These are phyloP conservation scores for Colletotrichum destructivum DNA, from an alignment of 2,329 filamentous ascomycete genomes.

Conservation along the genomic window DNA sequence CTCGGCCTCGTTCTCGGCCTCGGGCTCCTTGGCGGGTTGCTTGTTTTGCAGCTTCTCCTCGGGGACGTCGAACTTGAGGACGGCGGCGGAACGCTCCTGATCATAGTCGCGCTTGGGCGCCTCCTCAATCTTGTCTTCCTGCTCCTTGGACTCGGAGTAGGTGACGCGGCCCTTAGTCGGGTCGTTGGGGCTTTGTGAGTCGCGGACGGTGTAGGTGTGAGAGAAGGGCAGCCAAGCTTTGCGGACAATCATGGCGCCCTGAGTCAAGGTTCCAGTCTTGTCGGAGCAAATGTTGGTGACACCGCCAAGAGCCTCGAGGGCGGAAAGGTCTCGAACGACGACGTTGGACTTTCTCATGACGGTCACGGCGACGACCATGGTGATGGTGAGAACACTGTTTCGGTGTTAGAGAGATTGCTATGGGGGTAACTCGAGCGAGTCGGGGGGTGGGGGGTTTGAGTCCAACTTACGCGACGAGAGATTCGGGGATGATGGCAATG, in stretches of 20 bases:
- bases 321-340: conserved; percentile 76
- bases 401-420: conserved; percentile 38
- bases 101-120: conserved; percentile 68
- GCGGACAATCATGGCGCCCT: conserved; percentile 79
- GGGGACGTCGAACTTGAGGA: conserved; percentile 75
- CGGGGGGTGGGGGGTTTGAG: conserved; percentile 11
- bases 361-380: conserved; percentile 76
- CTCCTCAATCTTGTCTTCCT: conserved; percentile 51
- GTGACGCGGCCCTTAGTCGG: conserved; percentile 72
- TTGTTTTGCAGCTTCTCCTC: conserved; percentile 65
- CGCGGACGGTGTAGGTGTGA: conserved; percentile 72
- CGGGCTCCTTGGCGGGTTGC: conserved; percentile 48
- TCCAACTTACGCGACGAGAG: conserved; percentile 70
- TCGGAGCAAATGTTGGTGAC: conserved; percentile 83
- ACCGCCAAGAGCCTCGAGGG: conserved; percentile 78
- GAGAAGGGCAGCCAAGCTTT: conserved; percentile 75
- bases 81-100: conserved; percentile 71
- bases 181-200: conserved; percentile 73
- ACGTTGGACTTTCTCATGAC: conserved; percentile 77
- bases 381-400: conserved; percentile 74
- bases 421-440: not conserved
- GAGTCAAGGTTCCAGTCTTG: conserved; percentile 80
- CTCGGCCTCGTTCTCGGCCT: conserved; percentile 55
- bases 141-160: conserved; percentile 55
- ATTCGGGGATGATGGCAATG: conserved; percentile 75